Evolutionary conservation across 2,329 filamentous ascomycete species (phyloP).

Genomic region (Pseudogymnoascus sp.): DNA sequence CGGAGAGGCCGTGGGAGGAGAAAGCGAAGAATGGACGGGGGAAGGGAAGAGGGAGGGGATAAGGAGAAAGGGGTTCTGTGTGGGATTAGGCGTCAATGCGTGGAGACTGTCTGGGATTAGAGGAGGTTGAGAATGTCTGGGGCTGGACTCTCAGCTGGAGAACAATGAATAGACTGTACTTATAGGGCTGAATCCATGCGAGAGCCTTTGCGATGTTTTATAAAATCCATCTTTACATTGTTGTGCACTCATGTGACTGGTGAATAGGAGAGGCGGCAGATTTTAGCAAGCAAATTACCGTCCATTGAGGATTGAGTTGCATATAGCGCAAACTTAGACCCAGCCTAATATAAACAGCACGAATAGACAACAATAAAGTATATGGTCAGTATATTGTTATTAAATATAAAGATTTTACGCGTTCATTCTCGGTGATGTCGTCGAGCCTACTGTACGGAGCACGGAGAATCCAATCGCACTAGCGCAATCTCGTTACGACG

Average conservation of each 20-base stretch:
- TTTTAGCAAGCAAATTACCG: not conserved
- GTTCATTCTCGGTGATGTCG: not conserved
- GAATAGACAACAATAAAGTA: not conserved
- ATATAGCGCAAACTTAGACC: not conserved
- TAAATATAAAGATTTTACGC: not conserved
- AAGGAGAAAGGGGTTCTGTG: not conserved
- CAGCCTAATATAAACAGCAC: too few relatives aligned
- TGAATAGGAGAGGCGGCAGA: not conserved
- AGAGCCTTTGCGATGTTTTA: not conserved
- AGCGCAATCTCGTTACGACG: constrained; percentile 7
- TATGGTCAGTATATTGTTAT: not conserved
- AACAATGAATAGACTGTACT: not conserved
- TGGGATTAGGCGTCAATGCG: not conserved
- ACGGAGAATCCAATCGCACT: constrained; percentile 9
- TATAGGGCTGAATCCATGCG: not conserved
- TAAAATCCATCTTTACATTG: not conserved
- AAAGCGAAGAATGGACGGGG: not conserved
- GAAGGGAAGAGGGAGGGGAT: not conserved
- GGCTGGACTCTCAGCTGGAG: not conserved
- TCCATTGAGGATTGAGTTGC: not conserved
- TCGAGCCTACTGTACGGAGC: not conserved
- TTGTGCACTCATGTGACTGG: not conserved
- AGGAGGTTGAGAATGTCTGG: not conserved
- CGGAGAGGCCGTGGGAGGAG: not conserved
- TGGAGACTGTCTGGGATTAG: not conserved